Evolutionary conservation across 2,329 filamentous ascomycete genomes (phyloP).

Genomic region (Blastomyces emzantsi): DNA sequence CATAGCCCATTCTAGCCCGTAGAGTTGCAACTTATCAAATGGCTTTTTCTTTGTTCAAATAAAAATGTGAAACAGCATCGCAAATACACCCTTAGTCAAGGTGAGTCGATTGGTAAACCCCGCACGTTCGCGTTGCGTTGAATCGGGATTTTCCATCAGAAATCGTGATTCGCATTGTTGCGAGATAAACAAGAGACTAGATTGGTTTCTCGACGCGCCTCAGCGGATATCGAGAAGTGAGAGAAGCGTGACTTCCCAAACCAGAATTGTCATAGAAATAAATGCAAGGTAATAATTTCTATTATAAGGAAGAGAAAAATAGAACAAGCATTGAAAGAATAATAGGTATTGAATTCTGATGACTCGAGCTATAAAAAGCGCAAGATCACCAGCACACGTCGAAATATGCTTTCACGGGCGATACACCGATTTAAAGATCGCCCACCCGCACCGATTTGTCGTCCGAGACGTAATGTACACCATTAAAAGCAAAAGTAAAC

Average conservation of each 20-base stretch:
- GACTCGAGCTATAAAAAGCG: constrained; percentile 6
- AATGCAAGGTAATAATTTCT: too few species aligned
- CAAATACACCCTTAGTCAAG: background rate
- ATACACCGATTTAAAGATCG: constrained; percentile 12
- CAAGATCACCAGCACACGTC: constrained; percentile 6
- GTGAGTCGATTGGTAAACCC: background rate
- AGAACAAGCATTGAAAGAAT: background rate
- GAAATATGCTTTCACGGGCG: constrained; percentile 7
- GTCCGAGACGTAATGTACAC: constrained; percentile 55
- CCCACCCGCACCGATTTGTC: constrained; percentile 38
- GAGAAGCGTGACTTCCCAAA: background rate
- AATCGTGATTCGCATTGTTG: background rate
- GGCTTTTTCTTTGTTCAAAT: background rate
- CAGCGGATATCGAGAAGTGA: background rate
- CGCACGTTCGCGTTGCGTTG: background rate
- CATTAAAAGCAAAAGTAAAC: constrained; percentile 36
- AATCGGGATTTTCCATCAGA: background rate
- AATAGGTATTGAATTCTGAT: background rate
- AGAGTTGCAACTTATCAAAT: background rate
- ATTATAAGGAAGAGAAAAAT: background rate
- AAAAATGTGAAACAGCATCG: background rate
- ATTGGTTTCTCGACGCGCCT: background rate
- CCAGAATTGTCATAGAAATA: background rate
- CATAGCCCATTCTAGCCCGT: too few species aligned
- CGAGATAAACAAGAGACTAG: background rate